These are phyloP conservation scores for Aspergillus luchuensis DNA, from an alignment of 2,329 filamentous ascomycete genomes.

Conservation along the genomic window DNA sequence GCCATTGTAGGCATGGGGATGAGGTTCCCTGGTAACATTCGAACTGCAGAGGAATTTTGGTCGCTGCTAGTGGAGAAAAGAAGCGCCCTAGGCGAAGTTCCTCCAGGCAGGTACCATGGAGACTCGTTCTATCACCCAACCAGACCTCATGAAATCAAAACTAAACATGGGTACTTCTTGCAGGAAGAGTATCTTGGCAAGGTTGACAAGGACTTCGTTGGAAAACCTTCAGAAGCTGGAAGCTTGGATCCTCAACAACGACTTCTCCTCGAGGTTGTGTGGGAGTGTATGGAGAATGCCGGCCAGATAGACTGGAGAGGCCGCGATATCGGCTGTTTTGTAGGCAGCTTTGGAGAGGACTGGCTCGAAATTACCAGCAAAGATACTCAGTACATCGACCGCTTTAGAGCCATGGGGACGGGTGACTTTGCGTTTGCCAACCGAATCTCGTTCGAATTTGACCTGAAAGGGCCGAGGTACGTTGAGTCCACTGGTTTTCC, in stretches of 20 bases:
- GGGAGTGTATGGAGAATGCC: conserved; percentile 37
- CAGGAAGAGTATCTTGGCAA: conserved; percentile 30
- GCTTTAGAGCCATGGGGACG: conserved; percentile 18
- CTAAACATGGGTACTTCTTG: conserved; percentile 32
- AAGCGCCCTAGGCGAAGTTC: conserved; percentile 25
- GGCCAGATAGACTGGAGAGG: conserved; percentile 35
- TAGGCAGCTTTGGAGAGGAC: conserved; percentile 30
- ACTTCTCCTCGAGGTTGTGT: conserved; percentile 22
- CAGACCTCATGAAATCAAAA: conserved; percentile 12
- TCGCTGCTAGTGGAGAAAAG: conserved; percentile 25
- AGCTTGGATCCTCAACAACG: conserved; percentile 38
- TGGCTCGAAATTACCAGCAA: conserved; percentile 26
- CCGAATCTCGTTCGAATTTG: conserved; percentile 28
- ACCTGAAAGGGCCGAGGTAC: conserved; percentile 26
- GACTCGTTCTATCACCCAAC: conserved; percentile 27
- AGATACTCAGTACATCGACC: conserved; percentile 22
- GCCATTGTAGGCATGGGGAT: conserved; percentile 30
- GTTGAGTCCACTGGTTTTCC: background rate
- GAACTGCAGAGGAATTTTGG: conserved; percentile 23
- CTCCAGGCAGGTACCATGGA: conserved; percentile 27
- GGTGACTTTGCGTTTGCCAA: conserved; percentile 28
- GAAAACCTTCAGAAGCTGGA: conserved; percentile 27
- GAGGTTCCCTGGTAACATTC: conserved; percentile 25
- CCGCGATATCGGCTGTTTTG: conserved; percentile 31
- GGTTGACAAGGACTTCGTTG: conserved; percentile 32